Conservation (phyloP, 129 eudicot species). For the Arctium minus region DNA sequence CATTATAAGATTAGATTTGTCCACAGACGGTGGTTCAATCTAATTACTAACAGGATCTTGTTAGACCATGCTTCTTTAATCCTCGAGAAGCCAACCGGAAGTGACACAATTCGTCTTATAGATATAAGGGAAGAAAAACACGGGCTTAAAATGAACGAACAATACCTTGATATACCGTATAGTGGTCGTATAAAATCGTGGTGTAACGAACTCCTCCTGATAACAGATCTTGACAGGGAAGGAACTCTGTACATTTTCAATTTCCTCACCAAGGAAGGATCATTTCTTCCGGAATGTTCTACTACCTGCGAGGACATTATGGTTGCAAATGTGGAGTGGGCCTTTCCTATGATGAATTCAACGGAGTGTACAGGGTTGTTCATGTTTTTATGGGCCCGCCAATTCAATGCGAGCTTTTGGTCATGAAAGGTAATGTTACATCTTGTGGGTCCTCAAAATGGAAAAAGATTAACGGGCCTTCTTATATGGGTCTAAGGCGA, state of each 20-base stretch:
- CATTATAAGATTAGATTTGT: constrained; percentile 21
- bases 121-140: constrained; percentile 18
- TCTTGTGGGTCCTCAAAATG: constrained; percentile 6
- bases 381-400: constrained; percentile 30
- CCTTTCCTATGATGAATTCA: constrained; percentile 27
- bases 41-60: constrained; percentile 26
- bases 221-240: constrained; percentile 4
- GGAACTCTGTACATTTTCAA: constrained; percentile 18
- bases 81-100: constrained; percentile 10
- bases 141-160: constrained; percentile 16
- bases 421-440: neutral
- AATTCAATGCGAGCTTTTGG: constrained; percentile 31
- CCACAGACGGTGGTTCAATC: constrained; percentile 21
- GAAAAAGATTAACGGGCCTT: constrained; percentile 24
- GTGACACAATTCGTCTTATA: neutral
- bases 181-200: constrained; percentile 25
- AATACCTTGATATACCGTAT: constrained; percentile 7
- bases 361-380: constrained; percentile 28
- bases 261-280: constrained; percentile 22
- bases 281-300: constrained; percentile 12
- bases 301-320: constrained; percentile 25
- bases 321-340: constrained; percentile 26
- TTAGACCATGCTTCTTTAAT: constrained; percentile 28
- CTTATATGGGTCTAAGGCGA: constrained; percentile 11
- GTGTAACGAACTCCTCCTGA: constrained; percentile 33